Conservation (phyloP, 176 grass and related monocot genomes). For the Alloteropsis semialata region DNA sequence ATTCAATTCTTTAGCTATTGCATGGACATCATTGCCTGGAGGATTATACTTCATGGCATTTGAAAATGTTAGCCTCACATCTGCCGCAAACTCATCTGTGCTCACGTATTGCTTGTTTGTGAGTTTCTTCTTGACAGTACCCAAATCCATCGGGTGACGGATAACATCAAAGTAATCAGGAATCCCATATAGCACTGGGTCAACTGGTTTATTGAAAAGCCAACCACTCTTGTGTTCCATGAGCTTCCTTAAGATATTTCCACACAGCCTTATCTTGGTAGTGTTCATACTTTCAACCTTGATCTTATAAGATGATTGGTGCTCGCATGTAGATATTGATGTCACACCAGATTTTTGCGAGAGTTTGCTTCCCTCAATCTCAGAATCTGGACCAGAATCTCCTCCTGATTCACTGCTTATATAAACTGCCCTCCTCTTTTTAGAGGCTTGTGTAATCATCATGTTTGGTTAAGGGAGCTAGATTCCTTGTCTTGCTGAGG, state of each 20-base stretch:
- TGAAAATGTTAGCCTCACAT: slow-evolving; percentile 85
- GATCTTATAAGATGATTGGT: slow-evolving; percentile 22
- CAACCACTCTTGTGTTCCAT: slow-evolving; percentile 60
- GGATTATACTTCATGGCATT: slow-evolving; percentile 94
- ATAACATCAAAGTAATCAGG: slow-evolving; percentile 90
- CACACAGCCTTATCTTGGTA: slow-evolving; percentile 52
- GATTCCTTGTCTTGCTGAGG: slow-evolving; percentile 2
- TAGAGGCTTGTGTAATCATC: slow-evolving; percentile 37
- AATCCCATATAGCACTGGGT: slow-evolving; percentile 59
- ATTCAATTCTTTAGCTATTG: slow-evolving; percentile 62
- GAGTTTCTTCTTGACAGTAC: slow-evolving; percentile 75
- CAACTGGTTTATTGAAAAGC: slow-evolving; percentile 78
- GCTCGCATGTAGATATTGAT: slow-evolving; percentile 29
- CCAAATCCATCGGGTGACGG: slow-evolving; percentile 73
- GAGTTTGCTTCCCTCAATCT: slow-evolving; percentile 26
- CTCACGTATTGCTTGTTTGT: slow-evolving; percentile 42
- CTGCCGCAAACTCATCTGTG: slow-evolving; percentile 57
- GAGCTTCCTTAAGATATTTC: slow-evolving; percentile 51
- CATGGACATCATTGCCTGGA: slow-evolving; percentile 66
- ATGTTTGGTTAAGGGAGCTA: slow-evolving; percentile 12
- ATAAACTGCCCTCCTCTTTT: slow-evolving; percentile 47
- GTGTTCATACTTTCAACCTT: slow-evolving; percentile 51
- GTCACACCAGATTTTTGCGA: slow-evolving; percentile 30
- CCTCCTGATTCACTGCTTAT: slow-evolving; percentile 30
- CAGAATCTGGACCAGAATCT: slow-evolving; percentile 36